Percentiles rank a stretch among this genome's conserved stretches.
Conservation (phyloP, 2,329 filamentous ascomycete genomes). For the Talaromyces sp. region DNA sequence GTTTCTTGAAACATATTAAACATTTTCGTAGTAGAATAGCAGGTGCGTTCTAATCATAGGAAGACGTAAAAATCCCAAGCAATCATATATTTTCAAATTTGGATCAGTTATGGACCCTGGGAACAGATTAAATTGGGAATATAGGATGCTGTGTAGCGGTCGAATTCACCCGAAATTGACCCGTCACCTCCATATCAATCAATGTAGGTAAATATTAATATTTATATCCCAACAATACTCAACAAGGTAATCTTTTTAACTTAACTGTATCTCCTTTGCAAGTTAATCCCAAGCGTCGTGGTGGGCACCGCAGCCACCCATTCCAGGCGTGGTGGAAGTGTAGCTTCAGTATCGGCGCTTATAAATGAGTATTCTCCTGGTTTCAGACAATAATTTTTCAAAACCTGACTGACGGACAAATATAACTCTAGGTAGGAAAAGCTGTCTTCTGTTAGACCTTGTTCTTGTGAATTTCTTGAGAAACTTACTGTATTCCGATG, state of each 20-base stretch:
- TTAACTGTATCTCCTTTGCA: background rate
- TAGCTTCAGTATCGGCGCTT: background rate
- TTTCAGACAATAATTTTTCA: background rate
- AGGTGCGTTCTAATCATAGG: too few relatives aligned
- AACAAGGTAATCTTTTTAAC: background rate
- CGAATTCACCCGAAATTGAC: too few relatives aligned
- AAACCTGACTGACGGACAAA: background rate
- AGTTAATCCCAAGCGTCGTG: background rate
- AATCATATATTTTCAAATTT: too few relatives aligned
- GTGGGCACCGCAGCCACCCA: slow-evolving; percentile 6
- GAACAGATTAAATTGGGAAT: too few relatives aligned
- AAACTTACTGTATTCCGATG: slow-evolving; percentile 3
- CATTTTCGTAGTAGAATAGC: too few relatives aligned
- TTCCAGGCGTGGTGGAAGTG: slow-evolving; percentile 3
- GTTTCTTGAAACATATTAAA: too few relatives aligned
- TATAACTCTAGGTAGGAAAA: slow-evolving; percentile 4
- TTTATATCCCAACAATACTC: background rate
- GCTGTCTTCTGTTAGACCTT: background rate
- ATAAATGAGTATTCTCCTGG: background rate
- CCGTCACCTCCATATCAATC: background rate
- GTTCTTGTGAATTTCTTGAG: background rate
- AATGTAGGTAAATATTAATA: background rate
- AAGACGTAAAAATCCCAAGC: too few relatives aligned
- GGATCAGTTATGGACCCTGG: too few relatives aligned
- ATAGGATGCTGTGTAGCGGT: too few relatives aligned